Conservation (phyloP, 192 early-diverging fungal species). For the Chytriomyces confervae region DNA sequence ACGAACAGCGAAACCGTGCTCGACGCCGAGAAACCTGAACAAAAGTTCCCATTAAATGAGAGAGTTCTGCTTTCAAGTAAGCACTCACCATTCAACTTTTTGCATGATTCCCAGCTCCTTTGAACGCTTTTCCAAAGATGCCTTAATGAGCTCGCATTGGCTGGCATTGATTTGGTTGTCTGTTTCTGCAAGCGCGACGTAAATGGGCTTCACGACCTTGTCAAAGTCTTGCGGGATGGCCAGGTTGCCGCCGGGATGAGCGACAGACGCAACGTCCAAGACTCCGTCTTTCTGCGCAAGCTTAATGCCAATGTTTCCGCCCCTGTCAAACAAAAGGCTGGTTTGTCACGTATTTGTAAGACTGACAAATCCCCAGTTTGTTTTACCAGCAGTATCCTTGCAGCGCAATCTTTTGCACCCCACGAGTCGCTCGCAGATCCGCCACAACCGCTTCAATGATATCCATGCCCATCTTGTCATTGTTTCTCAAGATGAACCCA, state of each 20-base stretch:
- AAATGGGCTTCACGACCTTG: constrained; percentile 14
- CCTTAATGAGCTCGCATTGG: constrained; percentile 14
- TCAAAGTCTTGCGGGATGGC: constrained; percentile 22
- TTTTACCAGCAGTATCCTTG: constrained; percentile 20
- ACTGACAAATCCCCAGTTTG: not conserved
- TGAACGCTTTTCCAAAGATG: not conserved
- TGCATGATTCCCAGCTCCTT: not conserved
- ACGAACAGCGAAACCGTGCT: constrained; percentile 16
- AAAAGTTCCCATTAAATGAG: too few relatives aligned
- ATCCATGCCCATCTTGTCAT: not conserved
- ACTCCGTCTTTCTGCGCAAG: constrained; percentile 16
- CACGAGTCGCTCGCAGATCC: not conserved
- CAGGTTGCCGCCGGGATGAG: constrained; percentile 24
- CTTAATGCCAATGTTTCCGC: constrained; percentile 18
- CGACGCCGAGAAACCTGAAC: not conserved
- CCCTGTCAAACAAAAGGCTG: constrained; percentile 6
- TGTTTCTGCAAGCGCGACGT: constrained; percentile 7
- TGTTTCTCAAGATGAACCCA: constrained; percentile 20
- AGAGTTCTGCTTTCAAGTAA: too few relatives aligned
- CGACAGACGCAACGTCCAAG: constrained; percentile 17
- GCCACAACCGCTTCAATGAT: constrained; percentile 17
- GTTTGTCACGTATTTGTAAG: not conserved
- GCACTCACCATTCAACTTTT: constrained; percentile 8
- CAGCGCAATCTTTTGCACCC: constrained; percentile 12
- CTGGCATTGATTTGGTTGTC: constrained; percentile 10